Conservation (phyloP, 352 stramenopile species). For the Elongisporangium undulatum region DNA sequence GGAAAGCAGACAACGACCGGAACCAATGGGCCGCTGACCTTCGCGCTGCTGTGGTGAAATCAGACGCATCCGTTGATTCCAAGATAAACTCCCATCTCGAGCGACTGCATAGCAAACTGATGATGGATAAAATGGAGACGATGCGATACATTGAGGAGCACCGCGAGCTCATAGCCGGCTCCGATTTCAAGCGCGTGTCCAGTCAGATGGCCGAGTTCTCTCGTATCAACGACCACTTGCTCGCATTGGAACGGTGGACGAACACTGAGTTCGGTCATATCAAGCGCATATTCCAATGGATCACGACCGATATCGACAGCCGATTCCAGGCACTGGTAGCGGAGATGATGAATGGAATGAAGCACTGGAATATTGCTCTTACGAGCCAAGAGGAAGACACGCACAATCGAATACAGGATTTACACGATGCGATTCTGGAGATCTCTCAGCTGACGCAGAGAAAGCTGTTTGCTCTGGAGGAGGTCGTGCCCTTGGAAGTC, state of each 20-base stretch:
- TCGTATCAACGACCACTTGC: slow-evolving; percentile 54
- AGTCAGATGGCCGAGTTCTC: slow-evolving; percentile 47
- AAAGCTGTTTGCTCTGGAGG: slow-evolving; percentile 49
- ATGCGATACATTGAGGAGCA: slow-evolving; percentile 47
- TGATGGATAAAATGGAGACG: slow-evolving; percentile 49
- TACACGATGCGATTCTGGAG: slow-evolving; percentile 28
- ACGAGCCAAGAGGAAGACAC: slow-evolving; percentile 36
- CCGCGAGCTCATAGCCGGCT: slow-evolving; percentile 28
- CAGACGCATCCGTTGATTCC: slow-evolving; percentile 34
- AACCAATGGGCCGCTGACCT: slow-evolving; percentile 26
- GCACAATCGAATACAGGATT: slow-evolving; percentile 13
- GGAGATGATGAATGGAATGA: slow-evolving; percentile 25
- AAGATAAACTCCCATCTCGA: slow-evolving; percentile 41
- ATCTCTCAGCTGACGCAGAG: slow-evolving; percentile 29
- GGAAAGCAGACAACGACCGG: slow-evolving; percentile 27
- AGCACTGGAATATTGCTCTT: slow-evolving; percentile 20
- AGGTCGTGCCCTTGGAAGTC: slow-evolving; percentile 60
- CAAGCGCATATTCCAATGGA: slow-evolving; percentile 43
- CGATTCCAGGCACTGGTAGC: slow-evolving; percentile 30
- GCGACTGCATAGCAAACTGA: slow-evolving; percentile 33
- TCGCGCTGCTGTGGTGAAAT: slow-evolving; percentile 19
- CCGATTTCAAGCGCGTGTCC: slow-evolving; percentile 48
- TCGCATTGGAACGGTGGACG: slow-evolving; percentile 51
- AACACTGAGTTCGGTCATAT: slow-evolving; percentile 43
- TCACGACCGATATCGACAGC: slow-evolving; percentile 28